A percentile compares a stretch with the other conserved stretches of the same genome.
Evolutionary conservation across 306 rosid genomes (phyloP).

Genomic region (Trifolium fragiferum): DNA sequence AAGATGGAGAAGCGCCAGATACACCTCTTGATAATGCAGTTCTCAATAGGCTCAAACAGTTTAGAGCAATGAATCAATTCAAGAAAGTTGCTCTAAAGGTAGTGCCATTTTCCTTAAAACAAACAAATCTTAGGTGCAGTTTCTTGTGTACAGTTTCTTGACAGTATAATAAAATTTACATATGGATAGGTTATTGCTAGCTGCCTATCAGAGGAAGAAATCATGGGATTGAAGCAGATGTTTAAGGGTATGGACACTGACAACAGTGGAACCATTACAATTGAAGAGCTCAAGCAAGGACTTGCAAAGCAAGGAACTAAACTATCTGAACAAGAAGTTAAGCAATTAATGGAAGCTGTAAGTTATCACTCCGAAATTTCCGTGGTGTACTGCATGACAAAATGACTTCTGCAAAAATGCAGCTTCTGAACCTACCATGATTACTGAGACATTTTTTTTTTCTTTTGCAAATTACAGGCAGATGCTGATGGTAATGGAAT

Average conservation of each 20-base stretch:
- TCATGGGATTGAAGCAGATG: slow-evolving; percentile 96
- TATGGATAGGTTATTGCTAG: slow-evolving; percentile 81
- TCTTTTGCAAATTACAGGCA: slow-evolving; percentile 59
- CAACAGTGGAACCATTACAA: slow-evolving; percentile 94
- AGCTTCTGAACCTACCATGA: background rate
- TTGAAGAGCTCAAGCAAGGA: slow-evolving; percentile 96
- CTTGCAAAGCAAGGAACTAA: slow-evolving; percentile 95
- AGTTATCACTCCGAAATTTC: slow-evolving; percentile 32
- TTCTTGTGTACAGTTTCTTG: no score
- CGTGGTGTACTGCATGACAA: background rate
- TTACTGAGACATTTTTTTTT: background rate
- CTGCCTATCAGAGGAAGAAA: slow-evolving; percentile 97
- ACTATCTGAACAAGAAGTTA: slow-evolving; percentile 79
- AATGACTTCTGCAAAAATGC: background rate
- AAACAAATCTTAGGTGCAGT: no score
- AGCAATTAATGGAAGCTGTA: slow-evolving; percentile 96
- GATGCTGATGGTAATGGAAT: slow-evolving; percentile 98
- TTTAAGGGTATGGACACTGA: slow-evolving; percentile 88
- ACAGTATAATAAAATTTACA: slow-evolving; percentile 14
- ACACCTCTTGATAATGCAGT: slow-evolving; percentile 96
- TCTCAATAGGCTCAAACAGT: slow-evolving; percentile 89
- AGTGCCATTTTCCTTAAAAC: slow-evolving; percentile 8
- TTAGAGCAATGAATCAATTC: slow-evolving; percentile 96
- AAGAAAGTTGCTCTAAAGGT: slow-evolving; percentile 96
- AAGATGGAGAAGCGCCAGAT: slow-evolving; percentile 98